Conservation (phyloP, 1,284 basidiomycete genomes). For the Papiliotrema terrestris region DNA sequence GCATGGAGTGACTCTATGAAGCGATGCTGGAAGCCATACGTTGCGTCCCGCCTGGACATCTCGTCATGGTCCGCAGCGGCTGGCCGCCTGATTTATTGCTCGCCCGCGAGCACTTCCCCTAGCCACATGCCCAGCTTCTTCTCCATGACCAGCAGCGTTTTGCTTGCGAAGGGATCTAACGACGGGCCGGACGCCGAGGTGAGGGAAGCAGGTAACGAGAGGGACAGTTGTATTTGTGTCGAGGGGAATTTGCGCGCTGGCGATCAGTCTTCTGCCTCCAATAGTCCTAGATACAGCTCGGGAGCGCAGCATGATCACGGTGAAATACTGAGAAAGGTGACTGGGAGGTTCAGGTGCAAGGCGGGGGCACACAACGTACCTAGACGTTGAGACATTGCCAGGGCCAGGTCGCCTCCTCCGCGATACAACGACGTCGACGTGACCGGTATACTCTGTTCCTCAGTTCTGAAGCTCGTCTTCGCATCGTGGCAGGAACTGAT, state of each 20-base stretch:
- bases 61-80: no score
- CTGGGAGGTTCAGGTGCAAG: no score
- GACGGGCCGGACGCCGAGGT: slow-evolving; percentile 29
- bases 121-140: slow-evolving; percentile 42
- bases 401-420: slow-evolving; percentile 61
- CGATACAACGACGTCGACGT: slow-evolving; percentile 66
- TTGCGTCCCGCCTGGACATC: no score
- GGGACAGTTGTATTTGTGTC: slow-evolving; percentile 44
- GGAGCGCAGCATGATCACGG: no score
- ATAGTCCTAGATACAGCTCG: no score
- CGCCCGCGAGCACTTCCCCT: slow-evolving; percentile 15
- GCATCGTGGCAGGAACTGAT: no score
- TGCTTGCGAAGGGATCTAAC: slow-evolving; percentile 37
- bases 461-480: neutral
- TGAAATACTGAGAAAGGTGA: no score
- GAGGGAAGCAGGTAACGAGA: slow-evolving; percentile 34
- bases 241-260: slow-evolving; percentile 38
- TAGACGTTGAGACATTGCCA: slow-evolving; percentile 71
- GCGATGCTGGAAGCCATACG: no score
- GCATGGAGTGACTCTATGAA: no score
- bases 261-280: neutral
- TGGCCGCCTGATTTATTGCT: no score
- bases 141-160: slow-evolving; percentile 41
- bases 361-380: slow-evolving; percentile 54
- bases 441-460: slow-evolving; percentile 48